phyloP scores from a whole-genome alignment of 2,329 filamentous ascomycete species.

The Monilinia polystroma region DNA sequence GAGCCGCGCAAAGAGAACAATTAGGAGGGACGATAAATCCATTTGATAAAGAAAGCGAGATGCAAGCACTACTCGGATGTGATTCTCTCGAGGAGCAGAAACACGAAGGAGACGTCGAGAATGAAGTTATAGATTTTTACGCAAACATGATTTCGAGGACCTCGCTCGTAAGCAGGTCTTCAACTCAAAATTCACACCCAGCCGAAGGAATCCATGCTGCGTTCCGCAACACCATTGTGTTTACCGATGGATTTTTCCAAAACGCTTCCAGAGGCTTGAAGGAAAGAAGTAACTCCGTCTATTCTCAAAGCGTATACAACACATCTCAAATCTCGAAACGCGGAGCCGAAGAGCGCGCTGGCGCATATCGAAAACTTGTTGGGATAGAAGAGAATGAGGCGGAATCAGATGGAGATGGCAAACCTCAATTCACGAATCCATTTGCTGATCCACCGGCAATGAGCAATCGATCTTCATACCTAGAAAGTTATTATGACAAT shows the following conservation, averaged over 20 bases:
- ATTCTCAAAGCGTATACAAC: not conserved
- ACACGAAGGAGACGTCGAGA: constrained; percentile 27
- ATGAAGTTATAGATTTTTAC: constrained; percentile 31
- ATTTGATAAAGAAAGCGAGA: not conserved
- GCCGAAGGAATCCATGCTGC: constrained; percentile 26
- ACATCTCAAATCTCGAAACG: not conserved
- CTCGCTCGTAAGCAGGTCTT: not conserved
- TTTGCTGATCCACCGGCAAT: constrained; percentile 1
- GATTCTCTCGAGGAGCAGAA: constrained; percentile 18
- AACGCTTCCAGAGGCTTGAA: not conserved
- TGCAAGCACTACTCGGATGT: constrained; percentile 41
- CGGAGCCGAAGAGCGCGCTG: constrained; percentile 1
- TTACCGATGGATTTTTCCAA: not conserved
- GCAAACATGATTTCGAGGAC: constrained; percentile 24
- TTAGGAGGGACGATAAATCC: not conserved
- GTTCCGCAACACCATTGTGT: constrained; percentile 23
- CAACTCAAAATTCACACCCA: not conserved
- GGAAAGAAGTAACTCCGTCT: not conserved
- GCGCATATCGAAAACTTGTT: constrained; percentile 8
- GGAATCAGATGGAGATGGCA: not conserved
- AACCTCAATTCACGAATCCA: not conserved
- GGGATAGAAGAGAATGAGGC: not conserved
- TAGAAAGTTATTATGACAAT: not conserved
- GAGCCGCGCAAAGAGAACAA: constrained; percentile 39
- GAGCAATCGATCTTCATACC: not conserved